Conservation (phyloP, 768 basidiomycete genomes). For the Rhodotorula paludigena region DNA sequence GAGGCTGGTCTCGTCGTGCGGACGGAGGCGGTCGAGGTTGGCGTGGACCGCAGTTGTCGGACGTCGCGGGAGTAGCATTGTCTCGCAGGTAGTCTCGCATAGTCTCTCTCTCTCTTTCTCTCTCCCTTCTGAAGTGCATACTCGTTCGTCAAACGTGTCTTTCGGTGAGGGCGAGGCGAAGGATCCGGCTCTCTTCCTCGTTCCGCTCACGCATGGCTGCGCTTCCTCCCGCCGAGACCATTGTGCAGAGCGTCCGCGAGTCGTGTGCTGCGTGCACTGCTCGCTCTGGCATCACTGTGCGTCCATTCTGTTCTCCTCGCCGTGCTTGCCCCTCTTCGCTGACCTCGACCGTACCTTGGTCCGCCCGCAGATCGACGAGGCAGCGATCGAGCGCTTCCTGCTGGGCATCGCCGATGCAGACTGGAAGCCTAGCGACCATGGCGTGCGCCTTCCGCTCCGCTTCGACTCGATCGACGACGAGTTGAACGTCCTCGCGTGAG, state of each 20-base stretch:
- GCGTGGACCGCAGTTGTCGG: too few species aligned
- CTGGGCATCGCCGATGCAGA: conserved; percentile 48
- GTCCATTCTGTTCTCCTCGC: neutral
- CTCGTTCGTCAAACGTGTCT: too few species aligned
- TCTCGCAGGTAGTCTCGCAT: too few species aligned
- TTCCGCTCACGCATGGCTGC: neutral
- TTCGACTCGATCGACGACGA: conserved; percentile 70
- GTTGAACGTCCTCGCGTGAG: conserved; percentile 66
- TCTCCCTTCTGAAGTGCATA: too few species aligned
- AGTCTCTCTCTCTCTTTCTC: too few species aligned
- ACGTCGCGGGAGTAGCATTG: too few species aligned
- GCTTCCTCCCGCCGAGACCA: neutral
- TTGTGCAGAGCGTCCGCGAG: neutral
- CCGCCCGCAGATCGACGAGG: conserved; percentile 55
- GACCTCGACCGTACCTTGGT: neutral
- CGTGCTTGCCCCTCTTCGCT: neutral
- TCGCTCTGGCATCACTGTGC: conserved; percentile 3
- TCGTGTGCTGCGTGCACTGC: neutral
- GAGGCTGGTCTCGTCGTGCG: too few species aligned
- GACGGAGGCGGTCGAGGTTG: too few species aligned
- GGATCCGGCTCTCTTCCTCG: too few species aligned
- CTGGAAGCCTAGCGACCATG: conserved; percentile 51
- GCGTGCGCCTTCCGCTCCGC: conserved; percentile 69
- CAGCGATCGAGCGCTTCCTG: conserved; percentile 61
- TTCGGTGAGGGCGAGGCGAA: neutral